Evolutionary conservation across 2,329 filamentous ascomycete species (phyloP).

Genomic region (Dendrostoma leiphaemia): DNA sequence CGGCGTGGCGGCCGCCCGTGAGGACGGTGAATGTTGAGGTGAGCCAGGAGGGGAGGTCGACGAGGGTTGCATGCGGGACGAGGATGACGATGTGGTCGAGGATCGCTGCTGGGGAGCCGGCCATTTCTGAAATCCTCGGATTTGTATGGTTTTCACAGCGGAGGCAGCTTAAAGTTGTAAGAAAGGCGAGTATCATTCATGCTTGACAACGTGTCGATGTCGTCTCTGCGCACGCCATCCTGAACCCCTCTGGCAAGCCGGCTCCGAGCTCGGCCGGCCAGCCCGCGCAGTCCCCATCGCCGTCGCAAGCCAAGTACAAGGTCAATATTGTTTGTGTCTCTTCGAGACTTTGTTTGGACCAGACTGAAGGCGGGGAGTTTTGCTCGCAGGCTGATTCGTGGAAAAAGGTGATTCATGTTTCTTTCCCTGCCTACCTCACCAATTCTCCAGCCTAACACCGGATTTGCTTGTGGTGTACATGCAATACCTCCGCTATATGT

Average conservation of each 20-base stretch:
- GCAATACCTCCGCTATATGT: too few species aligned
- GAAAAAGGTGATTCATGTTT: background rate
- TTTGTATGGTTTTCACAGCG: too few species aligned
- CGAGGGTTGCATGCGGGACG: conserved; percentile 49
- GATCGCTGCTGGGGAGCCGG: conserved; percentile 23
- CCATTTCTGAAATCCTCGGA: background rate
- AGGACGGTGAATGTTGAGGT: conserved; percentile 54
- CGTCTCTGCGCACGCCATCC: too few species aligned
- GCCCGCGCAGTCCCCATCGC: too few species aligned
- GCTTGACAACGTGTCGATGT: background rate
- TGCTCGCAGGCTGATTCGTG: too few species aligned
- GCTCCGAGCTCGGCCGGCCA: too few species aligned
- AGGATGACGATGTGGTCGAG: conserved; percentile 67
- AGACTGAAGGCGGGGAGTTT: too few species aligned
- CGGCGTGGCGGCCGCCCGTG: conserved; percentile 60
- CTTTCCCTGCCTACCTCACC: background rate
- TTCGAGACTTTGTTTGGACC: too few species aligned
- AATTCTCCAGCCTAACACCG: background rate
- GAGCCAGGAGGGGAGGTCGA: conserved; percentile 48
- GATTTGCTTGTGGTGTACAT: background rate
- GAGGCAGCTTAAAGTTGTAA: too few species aligned
- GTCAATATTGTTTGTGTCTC: too few species aligned
- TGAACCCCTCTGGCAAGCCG: too few species aligned
- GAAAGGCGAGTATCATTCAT: background rate
- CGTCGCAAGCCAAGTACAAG: too few species aligned